Conservation (phyloP, 306 rosid genomes). For the Astragalus membranaceus region DNA sequence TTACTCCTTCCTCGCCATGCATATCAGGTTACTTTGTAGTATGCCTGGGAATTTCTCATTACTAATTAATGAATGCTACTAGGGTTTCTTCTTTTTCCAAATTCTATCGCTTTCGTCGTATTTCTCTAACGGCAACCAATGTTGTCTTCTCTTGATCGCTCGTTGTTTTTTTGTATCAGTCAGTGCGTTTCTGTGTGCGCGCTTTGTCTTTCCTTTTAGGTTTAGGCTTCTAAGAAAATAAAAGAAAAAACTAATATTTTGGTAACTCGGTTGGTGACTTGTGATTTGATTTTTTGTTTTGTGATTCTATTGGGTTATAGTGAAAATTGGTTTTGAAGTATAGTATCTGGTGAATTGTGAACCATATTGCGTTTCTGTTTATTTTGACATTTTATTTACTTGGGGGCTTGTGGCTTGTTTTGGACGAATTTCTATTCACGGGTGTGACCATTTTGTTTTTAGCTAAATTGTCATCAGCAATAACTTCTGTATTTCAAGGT, state of each 20-base stretch:
- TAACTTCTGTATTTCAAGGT: not conserved
- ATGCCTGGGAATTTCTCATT: not conserved
- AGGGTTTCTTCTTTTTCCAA: constrained; percentile 4
- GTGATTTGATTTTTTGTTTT: not conserved
- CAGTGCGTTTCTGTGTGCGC: too few relatives aligned
- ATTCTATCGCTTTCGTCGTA: not conserved
- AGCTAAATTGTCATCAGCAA: not conserved
- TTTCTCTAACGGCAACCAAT: not conserved
- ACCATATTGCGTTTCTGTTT: not conserved
- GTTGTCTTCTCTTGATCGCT: not conserved
- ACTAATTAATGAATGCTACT: not conserved
- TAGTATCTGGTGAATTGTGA: not conserved
- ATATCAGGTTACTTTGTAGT: not conserved
- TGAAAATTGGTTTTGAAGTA: not conserved
- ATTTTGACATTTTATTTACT: not conserved
- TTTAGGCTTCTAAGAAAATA: not conserved
- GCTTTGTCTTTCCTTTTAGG: too few relatives aligned
- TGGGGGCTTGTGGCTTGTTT: too few relatives aligned
- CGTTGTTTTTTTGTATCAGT: not conserved
- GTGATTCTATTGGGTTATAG: not conserved
- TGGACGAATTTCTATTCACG: not conserved
- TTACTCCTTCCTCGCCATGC: not conserved
- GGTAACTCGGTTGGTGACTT: not conserved
- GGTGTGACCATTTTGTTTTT: not conserved
- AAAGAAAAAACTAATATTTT: not conserved